Percentiles rank a stretch among this genome's conserved stretches.
Evolutionary conservation across 148 eudicot genomes (phyloP).

Genomic region (Camellia sinensis): DNA sequence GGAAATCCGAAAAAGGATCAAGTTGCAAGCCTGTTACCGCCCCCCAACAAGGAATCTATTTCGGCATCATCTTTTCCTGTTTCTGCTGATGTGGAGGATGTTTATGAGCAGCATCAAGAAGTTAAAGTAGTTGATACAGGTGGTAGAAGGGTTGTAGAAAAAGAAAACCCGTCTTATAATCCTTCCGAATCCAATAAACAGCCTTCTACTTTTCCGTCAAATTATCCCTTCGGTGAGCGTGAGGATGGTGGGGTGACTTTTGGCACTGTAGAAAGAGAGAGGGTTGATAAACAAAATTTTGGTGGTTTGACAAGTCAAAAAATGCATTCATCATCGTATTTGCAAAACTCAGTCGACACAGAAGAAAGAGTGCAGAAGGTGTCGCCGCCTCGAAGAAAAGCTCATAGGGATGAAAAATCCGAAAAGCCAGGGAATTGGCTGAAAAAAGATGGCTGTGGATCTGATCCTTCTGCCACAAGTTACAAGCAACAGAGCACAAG

Average conservation of each 20-base stretch:
- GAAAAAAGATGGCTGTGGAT: conserved; percentile 56
- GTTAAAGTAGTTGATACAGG: conserved; percentile 46
- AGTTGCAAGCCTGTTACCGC: conserved; percentile 42
- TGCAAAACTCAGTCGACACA: conserved; percentile 45
- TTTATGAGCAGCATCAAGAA: conserved; percentile 53
- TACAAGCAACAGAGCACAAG: conserved; percentile 50
- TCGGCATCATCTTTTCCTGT: conserved; percentile 42
- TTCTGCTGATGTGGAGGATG: conserved; percentile 55
- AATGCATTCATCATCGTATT: conserved; percentile 27
- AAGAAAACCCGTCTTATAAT: conserved; percentile 46
- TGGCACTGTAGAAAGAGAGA: conserved; percentile 44
- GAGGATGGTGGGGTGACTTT: conserved; percentile 39
- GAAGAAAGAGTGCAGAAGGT: conserved; percentile 78
- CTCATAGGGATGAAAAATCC: conserved; percentile 68
- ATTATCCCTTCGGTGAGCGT: conserved; percentile 39
- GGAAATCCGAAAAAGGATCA: conserved; percentile 87
- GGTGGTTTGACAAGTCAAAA: conserved; percentile 53
- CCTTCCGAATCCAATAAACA: conserved; percentile 49
- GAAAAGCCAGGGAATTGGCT: conserved; percentile 67
- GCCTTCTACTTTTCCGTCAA: conserved; percentile 46
- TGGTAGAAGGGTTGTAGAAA: conserved; percentile 54
- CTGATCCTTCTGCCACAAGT: conserved; percentile 47
- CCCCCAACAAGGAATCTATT: conserved; percentile 53
- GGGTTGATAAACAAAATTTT: conserved; percentile 43
- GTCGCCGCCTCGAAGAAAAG: conserved; percentile 91